Evolutionary conservation across 495 filamentous ascomycete species (phyloP), one percentile per base, ranked within the genome.

Genomic region (Parathielavia hyrcaniae): DNA sequence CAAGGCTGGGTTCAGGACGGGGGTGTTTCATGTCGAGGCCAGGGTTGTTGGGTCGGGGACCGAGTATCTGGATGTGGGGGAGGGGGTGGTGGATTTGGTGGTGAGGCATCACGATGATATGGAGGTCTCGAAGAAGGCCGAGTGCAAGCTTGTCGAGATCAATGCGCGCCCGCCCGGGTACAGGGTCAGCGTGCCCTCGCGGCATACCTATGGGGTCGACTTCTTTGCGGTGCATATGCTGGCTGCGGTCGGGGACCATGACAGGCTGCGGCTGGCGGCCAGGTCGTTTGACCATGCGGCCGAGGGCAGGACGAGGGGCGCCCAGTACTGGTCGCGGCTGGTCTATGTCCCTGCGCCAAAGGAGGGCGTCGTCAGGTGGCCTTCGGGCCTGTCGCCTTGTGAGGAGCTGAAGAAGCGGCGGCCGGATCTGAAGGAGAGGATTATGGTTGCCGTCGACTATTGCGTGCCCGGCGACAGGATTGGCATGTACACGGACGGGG

Each of bases 191-290:
- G 55, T 62, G 1, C 64, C 67, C 2, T 53, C 65, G 0, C 43
- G 60, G 11, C 56, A 61, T 17, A 72, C 75, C 0, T 75, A 76
- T 57, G 75, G 76, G 17, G 67, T 79, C 10, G 73, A 76, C 44
- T 75, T 69, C 60, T 73, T 66, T 39, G 72, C 58, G 6, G 65
- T 65, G 9, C 64, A 57, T 46, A 64, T 77, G 58, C 61, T 77
- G 1, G 65, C 68, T 35, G 64, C 69, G 0, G 48, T 68, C 1
- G 65, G 45, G 19, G 74, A 75, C 30, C 14, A 35, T 7, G 58
- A 44, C 1, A 60, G 72, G 17, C 47, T 73, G 22, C 44, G 56
- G 9, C 32, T 70, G 16, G 47, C 67, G 0, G 52, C 71, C 0
- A 35, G 56, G 4, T 61, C 72, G 11, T 76, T 73, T 40, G 45